Percentiles rank a stretch among this genome's conserved stretches.
phyloP scores from a whole-genome alignment of 2,329 filamentous ascomycete species.

The Hypoxylon sp. region DNA sequence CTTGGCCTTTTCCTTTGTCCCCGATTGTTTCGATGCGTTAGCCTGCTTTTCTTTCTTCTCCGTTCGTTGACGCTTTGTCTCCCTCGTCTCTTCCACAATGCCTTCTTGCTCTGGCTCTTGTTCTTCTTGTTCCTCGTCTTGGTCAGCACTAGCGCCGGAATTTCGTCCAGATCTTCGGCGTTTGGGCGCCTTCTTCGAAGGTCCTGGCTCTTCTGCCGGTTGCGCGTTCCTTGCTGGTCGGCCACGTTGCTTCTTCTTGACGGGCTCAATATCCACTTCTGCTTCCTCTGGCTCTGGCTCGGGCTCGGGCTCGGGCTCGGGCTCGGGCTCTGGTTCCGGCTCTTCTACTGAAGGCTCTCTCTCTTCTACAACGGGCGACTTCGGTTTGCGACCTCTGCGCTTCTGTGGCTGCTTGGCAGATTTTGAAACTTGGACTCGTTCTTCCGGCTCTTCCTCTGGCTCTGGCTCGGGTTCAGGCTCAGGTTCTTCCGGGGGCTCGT shows the following conservation, averaged over 20 bases:
- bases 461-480: conserved; percentile 41
- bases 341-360: conserved; percentile 24
- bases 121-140: conserved; percentile 24
- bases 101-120: conserved; percentile 32
- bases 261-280: conserved; percentile 36
- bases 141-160: conserved; percentile 23
- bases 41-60: conserved; percentile 36
- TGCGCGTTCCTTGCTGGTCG: conserved; percentile 37
- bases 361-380: conserved; percentile 35
- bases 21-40: conserved; percentile 35
- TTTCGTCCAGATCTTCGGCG: conserved; percentile 38
- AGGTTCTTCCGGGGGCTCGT: conserved; percentile 21
- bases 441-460: conserved; percentile 33
- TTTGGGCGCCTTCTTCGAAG: conserved; percentile 37
- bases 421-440: conserved; percentile 29
- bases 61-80: conserved; percentile 41
- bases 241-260: conserved; percentile 42
- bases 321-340: conserved; percentile 16
- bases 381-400: conserved; percentile 43
- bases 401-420: conserved; percentile 40
- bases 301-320: conserved; percentile 38
- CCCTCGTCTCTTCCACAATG: conserved; percentile 35
- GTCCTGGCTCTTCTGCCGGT: conserved; percentile 27
- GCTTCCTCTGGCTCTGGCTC: conserved; percentile 37
- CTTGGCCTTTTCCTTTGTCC: conserved; percentile 44